Conservation (phyloP, 108 stramenopile genomes). For the Nitzschia sp. region DNA sequence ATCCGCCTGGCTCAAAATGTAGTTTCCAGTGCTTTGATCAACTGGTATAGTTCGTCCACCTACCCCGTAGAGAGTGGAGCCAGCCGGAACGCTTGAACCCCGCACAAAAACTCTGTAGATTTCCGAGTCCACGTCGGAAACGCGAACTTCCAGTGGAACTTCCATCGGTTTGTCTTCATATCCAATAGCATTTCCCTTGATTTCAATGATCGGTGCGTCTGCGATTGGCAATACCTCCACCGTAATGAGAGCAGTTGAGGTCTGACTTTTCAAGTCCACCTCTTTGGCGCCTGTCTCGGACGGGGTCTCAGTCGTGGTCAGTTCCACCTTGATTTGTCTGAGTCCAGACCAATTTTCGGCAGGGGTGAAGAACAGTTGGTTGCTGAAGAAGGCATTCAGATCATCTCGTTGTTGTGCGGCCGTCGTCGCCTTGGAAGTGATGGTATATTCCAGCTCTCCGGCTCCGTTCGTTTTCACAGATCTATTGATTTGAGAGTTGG, state of each 20-base stretch:
- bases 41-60: neutral
- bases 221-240: neutral
- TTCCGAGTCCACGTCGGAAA: conserved; percentile 12
- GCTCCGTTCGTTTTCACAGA: neutral
- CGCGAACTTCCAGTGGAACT: conserved; percentile 4
- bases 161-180: conserved; percentile 3
- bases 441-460: neutral
- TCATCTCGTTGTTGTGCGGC: neutral
- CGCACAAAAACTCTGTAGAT: neutral
- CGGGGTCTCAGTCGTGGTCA: neutral
- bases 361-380: neutral
- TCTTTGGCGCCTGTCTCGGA: neutral
- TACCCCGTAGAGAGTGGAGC: neutral
- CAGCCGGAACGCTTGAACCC: conserved; percentile 1
- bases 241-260: too few species aligned
- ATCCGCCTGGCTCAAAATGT: neutral
- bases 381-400: neutral
- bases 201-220: conserved; percentile 1
- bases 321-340: conserved; percentile 1
- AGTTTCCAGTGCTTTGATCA: conserved; percentile 4
- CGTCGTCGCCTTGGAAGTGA: neutral
- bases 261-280: too few species aligned
- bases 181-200: conserved; percentile 16
- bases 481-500: neutral
- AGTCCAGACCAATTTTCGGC: conserved; percentile 9